Evolutionary conservation across 2,329 filamentous ascomycete species (phyloP).

Genomic region (Verticillium nubilum): DNA sequence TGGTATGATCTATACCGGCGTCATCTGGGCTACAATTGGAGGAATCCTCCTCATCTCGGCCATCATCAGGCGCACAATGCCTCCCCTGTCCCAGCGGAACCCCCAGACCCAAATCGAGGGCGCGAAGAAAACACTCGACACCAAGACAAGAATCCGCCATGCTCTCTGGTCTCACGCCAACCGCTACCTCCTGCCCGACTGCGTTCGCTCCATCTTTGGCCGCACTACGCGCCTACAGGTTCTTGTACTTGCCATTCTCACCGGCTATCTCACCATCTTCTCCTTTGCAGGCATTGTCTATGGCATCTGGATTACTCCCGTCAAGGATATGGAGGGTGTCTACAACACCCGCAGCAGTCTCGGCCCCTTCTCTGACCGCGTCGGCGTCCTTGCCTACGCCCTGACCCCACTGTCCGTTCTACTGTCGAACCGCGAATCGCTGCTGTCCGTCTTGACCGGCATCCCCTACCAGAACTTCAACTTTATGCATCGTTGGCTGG

Average conservation of each 20-base stretch:
- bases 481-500: constrained; percentile 72
- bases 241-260: constrained; percentile 50
- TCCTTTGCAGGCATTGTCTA: constrained; percentile 66
- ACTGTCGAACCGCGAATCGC: constrained; percentile 62
- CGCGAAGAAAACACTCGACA: constrained; percentile 10
- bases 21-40: constrained; percentile 41
- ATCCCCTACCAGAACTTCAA: constrained; percentile 73
- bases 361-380: constrained; percentile 62
- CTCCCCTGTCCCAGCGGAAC: constrained; percentile 8
- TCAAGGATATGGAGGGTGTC: constrained; percentile 47
- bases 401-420: constrained; percentile 66
- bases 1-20: constrained; percentile 44
- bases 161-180: constrained; percentile 22
- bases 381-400: constrained; percentile 68
- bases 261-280: constrained; percentile 61
- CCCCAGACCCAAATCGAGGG: constrained; percentile 10
- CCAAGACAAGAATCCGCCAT: constrained; percentile 21
- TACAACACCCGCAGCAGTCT: constrained; percentile 62
- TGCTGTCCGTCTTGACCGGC: constrained; percentile 65
- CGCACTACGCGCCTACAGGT: constrained; percentile 65
- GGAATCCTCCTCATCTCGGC: constrained; percentile 39
- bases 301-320: constrained; percentile 63
- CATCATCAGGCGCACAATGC: constrained; percentile 18
- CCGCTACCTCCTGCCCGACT: constrained; percentile 56
- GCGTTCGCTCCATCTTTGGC: constrained; percentile 54